Percentiles rank a stretch among this genome's conserved stretches.
phyloP scores from a whole-genome alignment of 345 rosid species.

The Aurinia saxatilis region DNA sequence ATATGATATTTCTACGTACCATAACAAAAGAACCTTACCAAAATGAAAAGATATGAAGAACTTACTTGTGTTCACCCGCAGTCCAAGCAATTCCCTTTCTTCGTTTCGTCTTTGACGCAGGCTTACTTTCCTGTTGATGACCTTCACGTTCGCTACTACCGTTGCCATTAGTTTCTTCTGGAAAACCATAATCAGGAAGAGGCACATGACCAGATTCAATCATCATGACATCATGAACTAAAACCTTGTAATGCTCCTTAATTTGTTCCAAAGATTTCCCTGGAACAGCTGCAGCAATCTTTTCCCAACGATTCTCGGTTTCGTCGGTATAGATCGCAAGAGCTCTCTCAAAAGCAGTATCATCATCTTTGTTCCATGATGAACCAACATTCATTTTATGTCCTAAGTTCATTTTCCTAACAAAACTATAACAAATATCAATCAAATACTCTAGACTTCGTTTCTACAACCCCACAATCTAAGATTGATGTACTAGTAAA shows the following conservation, averaged over 20 bases:
- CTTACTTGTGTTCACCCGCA: conserved; percentile 58
- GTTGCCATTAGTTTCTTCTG: conserved; percentile 39
- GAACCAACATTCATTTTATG: conserved; percentile 43
- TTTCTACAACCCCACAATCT: background rate
- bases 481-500: background rate
- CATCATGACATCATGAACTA: conserved; percentile 50
- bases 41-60: conserved; percentile 14
- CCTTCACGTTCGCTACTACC: conserved; percentile 36
- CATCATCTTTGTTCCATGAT: conserved; percentile 67
- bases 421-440: background rate
- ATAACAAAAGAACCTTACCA: background rate
- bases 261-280: conserved; percentile 67
- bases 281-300: conserved; percentile 49
- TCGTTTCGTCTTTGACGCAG: conserved; percentile 63
- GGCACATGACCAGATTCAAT: conserved; percentile 78
- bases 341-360: conserved; percentile 75
- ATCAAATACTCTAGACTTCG: background rate
- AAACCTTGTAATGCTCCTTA: conserved; percentile 48
- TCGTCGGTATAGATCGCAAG: conserved; percentile 56
- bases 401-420: conserved; percentile 32
- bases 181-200: conserved; percentile 54
- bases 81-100: conserved; percentile 87
- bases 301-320: conserved; percentile 34
- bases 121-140: conserved; percentile 42
- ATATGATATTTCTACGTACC: background rate